Evolutionary conservation across 176 grass and related monocot species (phyloP), one percentile per base, ranked within the genome.

Genomic region (Zoysia pacifica): DNA sequence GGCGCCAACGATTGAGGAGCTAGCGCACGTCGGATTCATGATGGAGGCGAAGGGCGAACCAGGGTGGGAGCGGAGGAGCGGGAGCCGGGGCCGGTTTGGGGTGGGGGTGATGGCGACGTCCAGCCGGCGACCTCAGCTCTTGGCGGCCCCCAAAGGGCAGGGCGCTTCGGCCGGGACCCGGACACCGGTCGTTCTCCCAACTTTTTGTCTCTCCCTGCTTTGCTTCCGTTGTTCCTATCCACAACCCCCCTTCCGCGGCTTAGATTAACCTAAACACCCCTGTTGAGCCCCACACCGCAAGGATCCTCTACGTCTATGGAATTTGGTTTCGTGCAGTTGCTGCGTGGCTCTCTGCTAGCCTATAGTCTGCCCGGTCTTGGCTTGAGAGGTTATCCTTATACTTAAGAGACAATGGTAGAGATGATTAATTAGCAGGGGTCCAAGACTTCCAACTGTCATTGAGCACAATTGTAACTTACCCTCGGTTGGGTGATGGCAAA

Each of bases 221-320:
- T 79, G 67, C 48, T 41, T 35, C 63, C 47, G 48, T 65, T 48
- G 85, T 74, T 84, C 81, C 76, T 84, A 84, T 88, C 86, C 76
- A 84, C 81, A 70, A 18, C 10, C 11, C 28, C 58, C 7, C 45
- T 76, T 4, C 20, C 72, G 1, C 58, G 78, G 85, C 72, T 47
- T 87, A 56, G 75, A 76, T 64, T 87, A 71, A 52, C 7, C 56
- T 16, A 11, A 6, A 55, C 70, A 15, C 20, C 77, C 49, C 28
- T 7, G 3, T 81, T 52, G 1, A 42, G 35, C 72, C 4, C 79
- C 13, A 1, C 70, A 7, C 36, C 2, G 2, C 44, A 9, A 0
- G 70, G 81, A 88, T 88, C 28, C 81, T 88, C 81, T 88, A 18
- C 19, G 2, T 54, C 58, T 5, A 2, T 5, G 5, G 6, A 5